Evolutionary conservation across 2,329 filamentous ascomycete genomes (phyloP).

Genomic region (Teratosphaeria zuluensis): DNA sequence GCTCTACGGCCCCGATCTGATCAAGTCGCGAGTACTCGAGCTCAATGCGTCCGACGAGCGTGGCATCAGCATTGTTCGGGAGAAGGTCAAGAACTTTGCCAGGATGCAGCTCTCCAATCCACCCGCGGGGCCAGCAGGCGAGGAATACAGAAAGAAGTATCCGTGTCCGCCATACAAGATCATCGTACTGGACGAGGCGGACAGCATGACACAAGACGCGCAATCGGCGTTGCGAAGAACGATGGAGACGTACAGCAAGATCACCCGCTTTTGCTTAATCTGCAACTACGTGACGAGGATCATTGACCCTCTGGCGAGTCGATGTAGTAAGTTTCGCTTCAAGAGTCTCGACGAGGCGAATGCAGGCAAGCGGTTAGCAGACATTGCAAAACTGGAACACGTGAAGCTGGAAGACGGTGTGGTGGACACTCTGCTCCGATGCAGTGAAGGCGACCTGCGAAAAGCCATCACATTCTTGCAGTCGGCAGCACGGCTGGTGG

Average conservation of each 20-base stretch:
- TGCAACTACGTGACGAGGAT: conserved; percentile 99
- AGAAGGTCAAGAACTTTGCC: conserved; percentile 98
- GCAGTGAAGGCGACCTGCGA: conserved; percentile 86
- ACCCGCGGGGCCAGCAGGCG: conserved; percentile 52
- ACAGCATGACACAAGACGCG: conserved; percentile 98
- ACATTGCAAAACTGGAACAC: conserved; percentile 72
- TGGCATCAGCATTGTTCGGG: conserved; percentile 90
- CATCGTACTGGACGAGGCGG: conserved; percentile 94
- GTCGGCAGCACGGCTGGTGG: conserved; percentile 81
- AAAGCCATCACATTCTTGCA: conserved; percentile 96
- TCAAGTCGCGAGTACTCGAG: conserved; percentile 91
- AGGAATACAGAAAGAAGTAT: conserved; percentile 54
- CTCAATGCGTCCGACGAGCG: conserved; percentile 98
- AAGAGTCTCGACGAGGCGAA: conserved; percentile 87
- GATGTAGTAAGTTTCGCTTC: conserved; percentile 96
- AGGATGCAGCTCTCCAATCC: conserved; percentile 86
- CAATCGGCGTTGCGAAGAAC: conserved; percentile 86
- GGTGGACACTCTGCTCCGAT: conserved; percentile 71
- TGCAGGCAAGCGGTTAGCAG: conserved; percentile 65
- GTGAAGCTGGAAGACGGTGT: conserved; percentile 70
- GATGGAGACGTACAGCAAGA: conserved; percentile 96
- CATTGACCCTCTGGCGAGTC: conserved; percentile 86
- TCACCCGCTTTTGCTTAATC: conserved; percentile 93
- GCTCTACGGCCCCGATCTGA: conserved; percentile 89
- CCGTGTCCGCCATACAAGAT: conserved; percentile 98